phyloP scores from a whole-genome alignment of 805 yeast species.

The Metschnikowia aberdeeniae region DNA sequence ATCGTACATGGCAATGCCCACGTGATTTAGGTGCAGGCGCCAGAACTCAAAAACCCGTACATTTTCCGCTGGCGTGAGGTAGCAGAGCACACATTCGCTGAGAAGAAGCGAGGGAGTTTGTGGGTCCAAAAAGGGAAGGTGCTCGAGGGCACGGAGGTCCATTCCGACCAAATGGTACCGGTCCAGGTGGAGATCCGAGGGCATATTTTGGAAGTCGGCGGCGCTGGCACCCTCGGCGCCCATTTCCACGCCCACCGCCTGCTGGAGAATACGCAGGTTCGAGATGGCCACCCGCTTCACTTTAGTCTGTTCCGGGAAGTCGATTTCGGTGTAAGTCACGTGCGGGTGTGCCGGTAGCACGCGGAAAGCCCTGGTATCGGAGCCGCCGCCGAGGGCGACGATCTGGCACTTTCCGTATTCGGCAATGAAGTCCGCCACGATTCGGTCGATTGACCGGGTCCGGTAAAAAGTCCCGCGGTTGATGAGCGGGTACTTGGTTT shows the following conservation, averaged over 20 bases:
- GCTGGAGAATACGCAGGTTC: conserved; percentile 23
- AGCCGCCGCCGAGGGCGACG: conserved; percentile 76
- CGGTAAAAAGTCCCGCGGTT: conserved; percentile 69
- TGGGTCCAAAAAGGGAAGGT: conserved; percentile 24
- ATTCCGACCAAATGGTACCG: conserved; percentile 51
- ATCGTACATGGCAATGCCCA: conserved; percentile 53
- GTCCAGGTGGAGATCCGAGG: conserved; percentile 30
- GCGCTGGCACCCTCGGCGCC: conserved; percentile 7
- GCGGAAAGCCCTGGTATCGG: conserved; percentile 65
- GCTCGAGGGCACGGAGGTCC: conserved; percentile 46
- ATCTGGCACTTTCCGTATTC: conserved; percentile 42
- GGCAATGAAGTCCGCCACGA: conserved; percentile 40
- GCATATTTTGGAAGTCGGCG: conserved; percentile 21
- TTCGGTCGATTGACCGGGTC: conserved; percentile 47
- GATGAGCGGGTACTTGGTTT: conserved; percentile 57
- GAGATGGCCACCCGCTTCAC: conserved; percentile 50
- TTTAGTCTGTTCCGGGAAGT: conserved; percentile 52
- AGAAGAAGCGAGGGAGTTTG: conserved; percentile 55
- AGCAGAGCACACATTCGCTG: conserved; percentile 77
- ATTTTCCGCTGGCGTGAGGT: conserved; percentile 51
- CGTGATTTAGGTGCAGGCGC: conserved; percentile 23
- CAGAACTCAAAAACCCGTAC: conserved; percentile 43
- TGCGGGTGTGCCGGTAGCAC: conserved; percentile 29
- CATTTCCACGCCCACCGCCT: conserved; percentile 18
- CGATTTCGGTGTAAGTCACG: conserved; percentile 56